phyloP scores from a whole-genome alignment of 23 red algal genomes.

The Chondrus crispus region DNA sequence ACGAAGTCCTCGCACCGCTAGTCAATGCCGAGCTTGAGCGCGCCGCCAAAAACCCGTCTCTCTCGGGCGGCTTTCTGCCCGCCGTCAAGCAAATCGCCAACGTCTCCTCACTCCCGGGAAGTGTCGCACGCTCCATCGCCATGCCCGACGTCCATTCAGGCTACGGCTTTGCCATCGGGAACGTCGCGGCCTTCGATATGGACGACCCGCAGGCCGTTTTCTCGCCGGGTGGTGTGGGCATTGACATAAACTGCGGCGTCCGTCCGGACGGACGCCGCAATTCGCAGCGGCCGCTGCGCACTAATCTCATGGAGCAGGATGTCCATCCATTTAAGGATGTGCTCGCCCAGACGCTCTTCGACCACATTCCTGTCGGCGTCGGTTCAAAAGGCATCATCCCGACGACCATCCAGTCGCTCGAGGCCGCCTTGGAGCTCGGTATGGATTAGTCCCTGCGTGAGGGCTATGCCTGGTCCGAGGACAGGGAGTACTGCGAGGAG shows the following conservation, averaged over 20 bases:
- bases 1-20: conserved; percentile 66
- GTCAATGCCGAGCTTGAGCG: conserved; percentile 78
- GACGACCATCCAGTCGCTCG: conserved; percentile 57
- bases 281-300: conserved; percentile 78
- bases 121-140: conserved; percentile 69
- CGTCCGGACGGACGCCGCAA: no score
- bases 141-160: conserved; percentile 95
- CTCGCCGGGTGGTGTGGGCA: conserved; percentile 90
- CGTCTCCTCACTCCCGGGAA: conserved; percentile 79
- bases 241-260: conserved; percentile 99
- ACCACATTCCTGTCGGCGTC: conserved; percentile 94
- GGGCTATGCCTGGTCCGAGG: conserved; percentile 95
- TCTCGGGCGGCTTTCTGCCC: conserved; percentile 74
- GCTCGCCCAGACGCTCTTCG: conserved; percentile 87
- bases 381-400: conserved; percentile 84
- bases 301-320: conserved; percentile 85
- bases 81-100: conserved; percentile 94
- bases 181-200: conserved; percentile 95
- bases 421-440: conserved; percentile 76
- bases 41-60: conserved; percentile 15
- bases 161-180: conserved; percentile 98
- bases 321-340: conserved; percentile 59
- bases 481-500: conserved; percentile 95
- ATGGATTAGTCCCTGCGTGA: conserved; percentile 94
- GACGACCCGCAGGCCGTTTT: conserved; percentile 83